phyloP scores from a whole-genome alignment of 2,329 filamentous ascomycete genomes.

The Neopestalotiopsis sp. region DNA sequence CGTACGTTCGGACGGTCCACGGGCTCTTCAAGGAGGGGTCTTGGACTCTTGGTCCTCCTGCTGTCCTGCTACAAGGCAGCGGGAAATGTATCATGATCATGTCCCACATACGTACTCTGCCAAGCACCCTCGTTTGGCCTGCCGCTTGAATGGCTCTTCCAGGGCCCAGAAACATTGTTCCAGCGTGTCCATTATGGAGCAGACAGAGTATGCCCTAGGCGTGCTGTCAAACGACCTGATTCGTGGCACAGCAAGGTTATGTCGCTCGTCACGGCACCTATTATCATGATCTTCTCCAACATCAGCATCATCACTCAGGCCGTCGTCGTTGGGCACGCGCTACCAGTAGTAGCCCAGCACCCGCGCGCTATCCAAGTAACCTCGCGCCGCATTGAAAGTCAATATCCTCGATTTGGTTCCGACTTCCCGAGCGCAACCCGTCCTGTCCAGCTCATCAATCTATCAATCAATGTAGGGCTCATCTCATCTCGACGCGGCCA shows the following conservation, averaged over 20 bases:
- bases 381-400: background rate
- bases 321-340: background rate
- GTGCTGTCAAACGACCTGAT: background rate
- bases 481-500: background rate
- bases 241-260: background rate
- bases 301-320: background rate
- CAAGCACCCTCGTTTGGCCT: background rate
- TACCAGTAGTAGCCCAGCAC: background rate
- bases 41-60: no score
- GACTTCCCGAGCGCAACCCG: background rate
- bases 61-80: background rate
- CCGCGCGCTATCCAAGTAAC: background rate
- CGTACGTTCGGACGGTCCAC: background rate
- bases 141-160: background rate
- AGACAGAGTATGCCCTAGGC: background rate
- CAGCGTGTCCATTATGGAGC: background rate
- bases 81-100: background rate
- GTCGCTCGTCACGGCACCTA: background rate
- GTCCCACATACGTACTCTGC: background rate
- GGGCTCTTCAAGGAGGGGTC: background rate
- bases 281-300: constrained; percentile 1
- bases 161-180: background rate
- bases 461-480: background rate
- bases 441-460: background rate
- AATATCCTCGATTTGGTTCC: background rate